Base-by-base conservation (phyloP, 2,329 filamentous ascomycete species). In the Cryphonectria carpinicola region DNA sequence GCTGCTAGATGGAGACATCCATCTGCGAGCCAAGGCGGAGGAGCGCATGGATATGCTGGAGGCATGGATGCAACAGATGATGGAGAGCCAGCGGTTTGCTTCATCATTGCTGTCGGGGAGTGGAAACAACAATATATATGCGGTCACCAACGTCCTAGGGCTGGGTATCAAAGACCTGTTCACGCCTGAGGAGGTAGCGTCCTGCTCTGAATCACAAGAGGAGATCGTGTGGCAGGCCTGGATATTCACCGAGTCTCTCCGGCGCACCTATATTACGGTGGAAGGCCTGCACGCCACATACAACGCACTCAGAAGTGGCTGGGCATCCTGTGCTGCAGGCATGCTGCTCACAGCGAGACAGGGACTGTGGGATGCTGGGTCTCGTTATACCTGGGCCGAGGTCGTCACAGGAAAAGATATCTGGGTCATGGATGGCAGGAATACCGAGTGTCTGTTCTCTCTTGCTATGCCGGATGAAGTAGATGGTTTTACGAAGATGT, bases 31-130 rank as follows among this genome's bases (percentile, higher is more conserved):
- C n/a, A 52, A 64, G 10, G 68, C 71, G 22, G 71, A 72, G 28
- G 43, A 65, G 8, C 60, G 68, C 1, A 43, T 56, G 1, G 22
- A 41, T 0, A 17, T 52, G 5, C 41, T 72, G 64, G 32, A 32
- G 17, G n/a, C 63, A 1, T 70, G 68, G 71, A 49, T 66, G 0
- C 35, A n/a, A 14, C 71, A 74, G 56, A 74, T 76, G 74, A 41
- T 73, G 1, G 74, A 75, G 13, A 72, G 73, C 54, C 69, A 71
- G 2, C 39, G 66, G 2, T 63, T 72, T 3, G 74, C 73, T 14
- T 70, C 68, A 4, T 43, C 65, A 14, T 56, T 62, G 32, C 39
- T 66, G 5, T 32, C 65, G 0, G 37, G 25, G 1, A 22, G 39
- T 10, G 46, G 17, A 3, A 6, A 4, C 11, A 52, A 32, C 13